These are phyloP conservation scores for Paecilomyces dactylethromorphus DNA, from an alignment of 2,329 filamentous ascomycete species.

Conservation along the genomic window DNA sequence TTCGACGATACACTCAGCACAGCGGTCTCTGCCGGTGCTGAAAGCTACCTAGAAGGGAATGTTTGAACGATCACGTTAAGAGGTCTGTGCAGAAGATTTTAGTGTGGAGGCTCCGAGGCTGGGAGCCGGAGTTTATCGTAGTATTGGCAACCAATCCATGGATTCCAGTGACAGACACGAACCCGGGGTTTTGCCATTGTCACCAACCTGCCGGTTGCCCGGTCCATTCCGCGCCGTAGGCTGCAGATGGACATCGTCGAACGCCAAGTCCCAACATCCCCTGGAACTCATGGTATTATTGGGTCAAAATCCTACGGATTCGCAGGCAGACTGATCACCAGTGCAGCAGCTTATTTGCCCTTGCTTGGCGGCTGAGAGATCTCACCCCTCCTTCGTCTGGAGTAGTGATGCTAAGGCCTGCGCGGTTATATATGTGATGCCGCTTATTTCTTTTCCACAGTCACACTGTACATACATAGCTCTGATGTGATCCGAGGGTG, in stretches of 20 bases:
- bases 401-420: not conserved
- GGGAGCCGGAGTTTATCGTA: slow-evolving; percentile 19
- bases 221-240: not conserved
- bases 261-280: not conserved
- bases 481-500: too few relatives aligned
- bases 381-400: not conserved
- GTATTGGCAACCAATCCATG: slow-evolving; percentile 6
- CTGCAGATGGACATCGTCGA: not conserved
- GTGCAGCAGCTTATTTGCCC: not conserved
- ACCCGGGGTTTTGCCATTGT: not conserved
- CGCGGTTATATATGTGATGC: not conserved
- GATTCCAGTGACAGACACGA: not conserved
- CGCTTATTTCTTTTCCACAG: not conserved
- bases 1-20: not conserved
- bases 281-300: not conserved
- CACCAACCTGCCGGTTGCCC: not conserved
- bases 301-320: not conserved
- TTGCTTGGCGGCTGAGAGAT: not conserved
- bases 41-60: slow-evolving; percentile 11
- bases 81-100: slow-evolving; percentile 7
- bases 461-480: not conserved
- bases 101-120: slow-evolving; percentile 5
- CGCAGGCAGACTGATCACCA: not conserved
- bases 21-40: slow-evolving; percentile 6
- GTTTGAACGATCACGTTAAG: slow-evolving; percentile 14